Percentiles rank a stretch among this genome's conserved stretches.
Conservation (phyloP, 306 rosid genomes). For the Abrus precatorius region DNA sequence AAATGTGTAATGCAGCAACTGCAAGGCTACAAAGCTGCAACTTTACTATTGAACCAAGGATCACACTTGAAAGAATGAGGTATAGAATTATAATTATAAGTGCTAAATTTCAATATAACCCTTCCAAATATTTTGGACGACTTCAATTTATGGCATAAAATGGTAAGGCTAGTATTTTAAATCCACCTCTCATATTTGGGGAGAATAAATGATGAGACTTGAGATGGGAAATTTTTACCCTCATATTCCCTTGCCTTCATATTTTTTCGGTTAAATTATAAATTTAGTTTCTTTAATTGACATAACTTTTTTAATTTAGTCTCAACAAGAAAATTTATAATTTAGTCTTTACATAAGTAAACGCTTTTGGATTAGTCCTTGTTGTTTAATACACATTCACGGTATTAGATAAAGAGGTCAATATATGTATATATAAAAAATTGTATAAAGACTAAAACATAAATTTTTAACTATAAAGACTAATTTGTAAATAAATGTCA, state of each 20-base stretch:
- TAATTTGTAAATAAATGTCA: too few relatives aligned
- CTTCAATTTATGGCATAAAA: not conserved
- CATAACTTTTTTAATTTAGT: too few relatives aligned
- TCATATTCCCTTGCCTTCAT: not conserved
- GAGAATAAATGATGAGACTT: not conserved
- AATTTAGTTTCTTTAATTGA: too few relatives aligned
- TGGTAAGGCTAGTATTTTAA: not conserved
- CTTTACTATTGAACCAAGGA: not conserved
- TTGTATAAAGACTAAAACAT: too few relatives aligned
- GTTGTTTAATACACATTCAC: too few relatives aligned
- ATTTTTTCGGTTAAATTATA: not conserved
- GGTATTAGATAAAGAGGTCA: too few relatives aligned
- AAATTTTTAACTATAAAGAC: too few relatives aligned
- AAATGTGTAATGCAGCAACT: not conserved
- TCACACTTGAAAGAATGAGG: not conserved
- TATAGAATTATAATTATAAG: not conserved
- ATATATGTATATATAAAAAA: too few relatives aligned
- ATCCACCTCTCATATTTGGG: not conserved
- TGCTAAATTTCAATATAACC: conserved; percentile 1
- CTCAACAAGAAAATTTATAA: too few relatives aligned
- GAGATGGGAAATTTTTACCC: not conserved
- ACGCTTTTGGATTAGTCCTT: too few relatives aligned
- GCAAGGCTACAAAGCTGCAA: not conserved
- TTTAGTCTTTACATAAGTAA: too few relatives aligned
- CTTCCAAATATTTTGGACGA: not conserved